Conservation (phyloP, 352 stramenopile species). For the Pythium phragmitis region DNA sequence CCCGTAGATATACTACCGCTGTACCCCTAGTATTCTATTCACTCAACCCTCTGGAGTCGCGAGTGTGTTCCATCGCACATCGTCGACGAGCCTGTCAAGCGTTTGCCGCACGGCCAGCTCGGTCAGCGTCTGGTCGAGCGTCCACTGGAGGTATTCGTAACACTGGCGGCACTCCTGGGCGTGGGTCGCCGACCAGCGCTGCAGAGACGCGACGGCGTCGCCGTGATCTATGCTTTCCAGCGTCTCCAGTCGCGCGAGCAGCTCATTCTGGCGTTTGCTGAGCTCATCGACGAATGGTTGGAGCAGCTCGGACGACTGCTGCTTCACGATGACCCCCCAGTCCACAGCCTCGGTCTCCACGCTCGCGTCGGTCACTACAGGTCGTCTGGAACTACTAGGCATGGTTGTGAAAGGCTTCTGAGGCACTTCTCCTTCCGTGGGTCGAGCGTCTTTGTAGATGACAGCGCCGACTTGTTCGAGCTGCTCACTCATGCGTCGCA, state of each 20-base stretch:
- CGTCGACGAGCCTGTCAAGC: conserved; percentile 19
- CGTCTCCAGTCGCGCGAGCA: conserved; percentile 17
- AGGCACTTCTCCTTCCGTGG: background rate
- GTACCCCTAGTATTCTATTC: too few relatives aligned
- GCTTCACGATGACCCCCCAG: background rate
- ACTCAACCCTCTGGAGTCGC: too few relatives aligned
- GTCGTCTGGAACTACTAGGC: background rate
- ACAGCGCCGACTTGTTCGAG: background rate
- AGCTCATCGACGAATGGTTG: conserved; percentile 21
- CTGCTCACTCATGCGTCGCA: conserved; percentile 1
- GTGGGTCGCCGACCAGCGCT: conserved; percentile 43
- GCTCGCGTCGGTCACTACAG: background rate
- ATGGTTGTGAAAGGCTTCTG: background rate
- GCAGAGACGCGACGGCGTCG: conserved; percentile 29
- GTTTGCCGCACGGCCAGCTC: conserved; percentile 27
- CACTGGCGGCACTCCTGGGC: conserved; percentile 48
- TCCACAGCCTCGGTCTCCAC: background rate
- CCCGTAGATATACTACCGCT: background rate
- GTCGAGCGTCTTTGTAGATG: background rate
- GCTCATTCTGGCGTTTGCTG: conserved; percentile 20
- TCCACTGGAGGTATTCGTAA: conserved; percentile 55
- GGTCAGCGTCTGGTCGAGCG: conserved; percentile 31
- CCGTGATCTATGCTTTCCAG: conserved; percentile 17
- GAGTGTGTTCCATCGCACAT: conserved; percentile 11
- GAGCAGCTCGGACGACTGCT: conserved; percentile 3